Conservation (phyloP, 148 eudicot species). For the Spergularia bocconei region DNA sequence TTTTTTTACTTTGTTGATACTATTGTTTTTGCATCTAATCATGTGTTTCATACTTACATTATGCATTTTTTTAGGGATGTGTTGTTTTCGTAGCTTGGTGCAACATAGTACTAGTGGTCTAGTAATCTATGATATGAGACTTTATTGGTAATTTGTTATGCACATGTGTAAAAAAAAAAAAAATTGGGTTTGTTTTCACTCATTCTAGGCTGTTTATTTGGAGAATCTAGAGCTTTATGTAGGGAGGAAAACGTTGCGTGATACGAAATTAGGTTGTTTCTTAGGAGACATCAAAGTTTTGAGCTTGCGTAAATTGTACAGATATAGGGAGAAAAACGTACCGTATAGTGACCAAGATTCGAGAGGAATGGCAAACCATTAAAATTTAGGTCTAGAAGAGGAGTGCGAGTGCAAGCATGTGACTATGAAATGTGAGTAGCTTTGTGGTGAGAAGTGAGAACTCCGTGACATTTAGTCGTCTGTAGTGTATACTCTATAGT, state of each 20-base stretch:
- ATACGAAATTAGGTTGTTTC: too few relatives aligned
- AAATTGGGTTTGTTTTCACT: too few relatives aligned
- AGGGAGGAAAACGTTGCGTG: too few relatives aligned
- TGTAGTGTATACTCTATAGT: background rate
- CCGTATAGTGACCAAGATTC: background rate
- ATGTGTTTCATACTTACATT: background rate
- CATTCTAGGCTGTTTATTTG: background rate
- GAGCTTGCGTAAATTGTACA: too few relatives aligned
- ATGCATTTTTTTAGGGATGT: background rate
- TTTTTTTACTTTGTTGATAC: background rate
- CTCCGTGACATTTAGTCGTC: conserved; percentile 12
- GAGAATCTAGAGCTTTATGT: background rate
- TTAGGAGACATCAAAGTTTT: too few relatives aligned
- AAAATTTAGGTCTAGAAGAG: background rate
- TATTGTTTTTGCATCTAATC: conserved; percentile 12
- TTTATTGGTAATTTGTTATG: background rate
- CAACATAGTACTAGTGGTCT: too few relatives aligned
- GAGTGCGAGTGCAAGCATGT: background rate
- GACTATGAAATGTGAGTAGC: background rate
- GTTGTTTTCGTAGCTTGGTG: background rate
- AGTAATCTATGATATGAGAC: too few relatives aligned
- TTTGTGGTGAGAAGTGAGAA: conserved; percentile 5
- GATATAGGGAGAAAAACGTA: too few relatives aligned
- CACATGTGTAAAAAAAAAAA: background rate
- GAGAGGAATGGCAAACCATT: background rate